Evolutionary conservation across 2,329 filamentous ascomycete genomes (phyloP), one percentile per base, ranked within the genome.

Genomic region (Colletotrichum costaricense): DNA sequence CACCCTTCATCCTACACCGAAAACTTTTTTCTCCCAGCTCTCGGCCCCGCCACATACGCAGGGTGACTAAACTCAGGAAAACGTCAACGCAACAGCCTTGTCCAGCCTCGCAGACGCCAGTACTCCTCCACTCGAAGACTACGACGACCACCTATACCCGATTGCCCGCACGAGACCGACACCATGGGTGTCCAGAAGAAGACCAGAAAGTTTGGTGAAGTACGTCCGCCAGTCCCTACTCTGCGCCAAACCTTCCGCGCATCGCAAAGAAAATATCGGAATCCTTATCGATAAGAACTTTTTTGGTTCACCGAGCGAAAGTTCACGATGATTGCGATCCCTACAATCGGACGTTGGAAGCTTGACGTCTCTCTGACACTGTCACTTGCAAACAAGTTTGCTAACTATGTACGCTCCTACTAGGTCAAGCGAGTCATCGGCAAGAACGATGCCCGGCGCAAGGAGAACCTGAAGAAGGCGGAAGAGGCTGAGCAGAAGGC

Each of bases 171-270:
- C 46, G 28, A 64, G 26, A 28, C 24, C 14, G 24, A 56, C 59
- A 77, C 70, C 75, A 98, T 98, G 96, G 95, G 95, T 84, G 91
- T 95, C 77, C 91, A 92, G 75, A 98, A 97, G 87, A 94, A 92
- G 82, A 97, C 94, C 66, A 92, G 95, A 86, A 98, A 98, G 86
- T 98, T 98, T 82, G 96, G 92, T 63, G 86, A 89, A 81, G 90
- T 90, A 79, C 73, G 84, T 74, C 49, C 26, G 64, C 3, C 69
- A 76, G 78, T 80, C 76, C 33, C 1, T 42, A 24, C 30, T n/a
- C 56, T 16, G 46, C 67, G 35, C 76, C 76, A 65, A 49, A 72
- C 24, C 24, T 49, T 54, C 33, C 28, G 28, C 42, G 28, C 49
- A 26, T 22, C 12, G 60, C 4, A 33, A 35, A 62, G 30, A 73